These are phyloP conservation scores for Amanita thiersii DNA, from an alignment of 768 basidiomycete species.

Conservation along the genomic window DNA sequence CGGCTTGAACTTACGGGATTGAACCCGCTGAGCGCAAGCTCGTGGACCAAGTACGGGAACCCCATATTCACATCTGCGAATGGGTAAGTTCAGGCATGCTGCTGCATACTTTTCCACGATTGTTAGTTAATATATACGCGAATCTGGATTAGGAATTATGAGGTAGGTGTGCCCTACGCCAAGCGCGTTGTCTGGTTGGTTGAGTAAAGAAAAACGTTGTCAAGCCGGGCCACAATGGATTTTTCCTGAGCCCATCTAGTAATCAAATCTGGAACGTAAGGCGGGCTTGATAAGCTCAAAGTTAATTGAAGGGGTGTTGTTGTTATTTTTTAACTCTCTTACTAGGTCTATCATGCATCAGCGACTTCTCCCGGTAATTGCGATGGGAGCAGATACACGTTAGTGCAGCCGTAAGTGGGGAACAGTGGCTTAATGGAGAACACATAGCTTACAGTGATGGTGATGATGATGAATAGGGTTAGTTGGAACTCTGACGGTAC, in stretches of 20 bases:
- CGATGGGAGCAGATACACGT: neutral
- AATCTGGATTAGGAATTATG: conserved; percentile 10
- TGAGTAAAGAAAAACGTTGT: neutral
- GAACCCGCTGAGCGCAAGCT: conserved; percentile 20
- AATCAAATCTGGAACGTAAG: conserved; percentile 17
- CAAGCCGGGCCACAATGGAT: conserved; percentile 28
- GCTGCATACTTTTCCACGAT: neutral
- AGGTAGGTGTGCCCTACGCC: conserved; percentile 8
- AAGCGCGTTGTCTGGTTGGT: too few species aligned
- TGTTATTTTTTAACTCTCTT: neutral
- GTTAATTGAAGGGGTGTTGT: neutral
- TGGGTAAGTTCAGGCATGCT: conserved; percentile 14
- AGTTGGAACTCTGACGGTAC: neutral
- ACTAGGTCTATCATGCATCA: neutral
- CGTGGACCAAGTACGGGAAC: conserved; percentile 22
- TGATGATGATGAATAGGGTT: too few species aligned
- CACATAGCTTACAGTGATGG: too few species aligned
- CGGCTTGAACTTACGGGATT: conserved; percentile 22
- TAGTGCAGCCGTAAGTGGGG: neutral
- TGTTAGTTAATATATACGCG: neutral
- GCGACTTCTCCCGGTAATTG: neutral
- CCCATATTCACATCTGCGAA: conserved; percentile 23
- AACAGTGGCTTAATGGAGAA: too few species aligned
- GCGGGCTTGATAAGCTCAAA: neutral
- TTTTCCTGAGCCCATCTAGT: conserved; percentile 22